Conservation (phyloP, 2,329 filamentous ascomycete genomes). For the Monosporascus sp. region DNA sequence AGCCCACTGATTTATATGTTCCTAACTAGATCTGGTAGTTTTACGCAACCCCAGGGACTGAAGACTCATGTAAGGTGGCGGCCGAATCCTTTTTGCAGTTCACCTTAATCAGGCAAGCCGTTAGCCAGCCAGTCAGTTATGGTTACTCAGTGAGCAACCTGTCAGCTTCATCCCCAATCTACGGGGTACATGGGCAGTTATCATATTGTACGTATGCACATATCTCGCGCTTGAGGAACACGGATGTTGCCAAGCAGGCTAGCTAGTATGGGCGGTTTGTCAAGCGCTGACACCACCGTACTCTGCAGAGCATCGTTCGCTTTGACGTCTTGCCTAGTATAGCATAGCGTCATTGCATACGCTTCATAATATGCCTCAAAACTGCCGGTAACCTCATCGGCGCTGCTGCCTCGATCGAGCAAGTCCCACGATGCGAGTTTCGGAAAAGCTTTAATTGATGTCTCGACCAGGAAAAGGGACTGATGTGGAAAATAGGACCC, state of each 20-base stretch:
- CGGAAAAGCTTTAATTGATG: background rate
- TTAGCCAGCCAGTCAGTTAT: no score
- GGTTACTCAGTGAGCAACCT: background rate
- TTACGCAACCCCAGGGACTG: no score
- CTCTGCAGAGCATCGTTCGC: background rate
- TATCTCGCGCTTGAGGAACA: background rate
- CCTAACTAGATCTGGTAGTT: no score
- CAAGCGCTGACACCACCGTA: background rate
- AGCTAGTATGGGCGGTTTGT: background rate
- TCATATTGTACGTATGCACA: background rate
- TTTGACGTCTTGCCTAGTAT: conserved; percentile 1
- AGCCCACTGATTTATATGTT: no score
- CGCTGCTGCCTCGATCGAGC: background rate
- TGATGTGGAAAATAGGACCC: background rate
- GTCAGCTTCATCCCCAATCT: background rate
- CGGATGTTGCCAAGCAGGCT: background rate
- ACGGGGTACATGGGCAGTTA: background rate
- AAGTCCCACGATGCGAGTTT: background rate
- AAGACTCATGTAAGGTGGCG: no score
- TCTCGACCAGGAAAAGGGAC: background rate
- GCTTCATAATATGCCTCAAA: conserved; percentile 9
- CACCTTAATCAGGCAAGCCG: no score
- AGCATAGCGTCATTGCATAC: conserved; percentile 1
- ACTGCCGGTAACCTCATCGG: conserved; percentile 7
- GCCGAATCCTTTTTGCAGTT: no score